phyloP scores from a whole-genome alignment of 805 yeast species.

The Diddensiella transvaalensis region DNA sequence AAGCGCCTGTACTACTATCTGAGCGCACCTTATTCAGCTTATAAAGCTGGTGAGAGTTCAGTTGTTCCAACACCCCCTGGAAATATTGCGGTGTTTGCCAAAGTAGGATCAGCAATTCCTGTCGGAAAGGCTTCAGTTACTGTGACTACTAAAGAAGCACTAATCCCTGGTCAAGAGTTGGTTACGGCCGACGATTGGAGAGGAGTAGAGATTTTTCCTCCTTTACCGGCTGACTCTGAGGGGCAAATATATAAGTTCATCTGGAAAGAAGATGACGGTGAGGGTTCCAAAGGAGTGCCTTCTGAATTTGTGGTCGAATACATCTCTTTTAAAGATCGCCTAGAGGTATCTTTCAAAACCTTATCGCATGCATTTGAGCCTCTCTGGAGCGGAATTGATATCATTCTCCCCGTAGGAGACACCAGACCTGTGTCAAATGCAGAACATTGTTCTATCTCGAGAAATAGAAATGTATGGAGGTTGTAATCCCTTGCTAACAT shows the following conservation, averaged over 20 bases:
- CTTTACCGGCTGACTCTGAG: slow-evolving; percentile 3
- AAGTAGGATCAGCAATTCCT: slow-evolving; percentile 10
- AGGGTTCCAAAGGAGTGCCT: no score
- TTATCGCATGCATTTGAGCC: no score
- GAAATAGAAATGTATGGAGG: no score
- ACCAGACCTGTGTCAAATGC: no score
- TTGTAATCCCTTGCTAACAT: no score
- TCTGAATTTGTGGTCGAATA: no score
- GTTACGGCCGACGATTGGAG: slow-evolving; percentile 7
- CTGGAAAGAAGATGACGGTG: no score
- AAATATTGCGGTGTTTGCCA: slow-evolving; percentile 11
- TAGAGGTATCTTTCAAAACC: no score
- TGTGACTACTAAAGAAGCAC: background rate
- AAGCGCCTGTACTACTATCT: slow-evolving; percentile 6
- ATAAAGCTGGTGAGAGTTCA: slow-evolving; percentile 5
- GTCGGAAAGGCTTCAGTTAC: slow-evolving; percentile 9
- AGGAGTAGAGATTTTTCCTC: slow-evolving; percentile 13
- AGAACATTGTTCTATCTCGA: no score
- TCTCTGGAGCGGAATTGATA: no score
- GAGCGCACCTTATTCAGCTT: background rate
- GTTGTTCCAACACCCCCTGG: slow-evolving; percentile 6
- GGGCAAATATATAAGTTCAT: slow-evolving; percentile 5
- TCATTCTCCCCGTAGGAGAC: no score
- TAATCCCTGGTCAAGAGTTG: background rate
- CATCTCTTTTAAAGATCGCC: no score